A percentile compares a stretch with the other conserved stretches of the same genome.
phyloP scores from a whole-genome alignment of 805 yeast genomes.

The Barnettozyma sucrosica region DNA sequence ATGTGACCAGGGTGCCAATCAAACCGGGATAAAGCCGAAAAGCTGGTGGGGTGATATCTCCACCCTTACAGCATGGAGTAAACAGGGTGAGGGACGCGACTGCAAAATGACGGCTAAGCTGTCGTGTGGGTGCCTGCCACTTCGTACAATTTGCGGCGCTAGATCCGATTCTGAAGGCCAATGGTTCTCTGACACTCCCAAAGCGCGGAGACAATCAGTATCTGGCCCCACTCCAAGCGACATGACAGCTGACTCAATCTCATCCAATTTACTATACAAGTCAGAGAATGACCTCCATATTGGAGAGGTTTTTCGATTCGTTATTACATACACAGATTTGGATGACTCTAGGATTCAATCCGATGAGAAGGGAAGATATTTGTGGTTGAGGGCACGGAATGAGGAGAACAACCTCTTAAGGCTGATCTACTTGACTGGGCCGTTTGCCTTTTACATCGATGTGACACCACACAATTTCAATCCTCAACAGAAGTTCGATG shows the following conservation, averaged over 20 bases:
- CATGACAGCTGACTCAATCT: background rate
- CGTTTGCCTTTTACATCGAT: constrained; percentile 80
- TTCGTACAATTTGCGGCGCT: background rate
- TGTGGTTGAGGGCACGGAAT: constrained; percentile 59
- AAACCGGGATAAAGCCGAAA: background rate
- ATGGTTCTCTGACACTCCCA: background rate
- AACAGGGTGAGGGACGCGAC: background rate
- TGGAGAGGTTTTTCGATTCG: constrained; percentile 20
- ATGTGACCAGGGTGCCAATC: background rate
- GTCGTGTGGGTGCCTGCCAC: background rate
- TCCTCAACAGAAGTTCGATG: constrained; percentile 38
- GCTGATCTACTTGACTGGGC: constrained; percentile 87
- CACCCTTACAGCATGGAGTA: no score
- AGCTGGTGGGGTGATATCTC: no score
- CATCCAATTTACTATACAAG: constrained; percentile 11
- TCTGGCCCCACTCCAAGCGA: background rate
- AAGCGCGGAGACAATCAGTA: background rate
- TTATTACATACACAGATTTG: constrained; percentile 4
- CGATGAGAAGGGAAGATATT: constrained; percentile 14
- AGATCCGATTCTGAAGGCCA: background rate
- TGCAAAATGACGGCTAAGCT: background rate
- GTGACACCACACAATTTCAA: constrained; percentile 63
- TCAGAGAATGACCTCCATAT: constrained; percentile 13
- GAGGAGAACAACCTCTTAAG: constrained; percentile 65
- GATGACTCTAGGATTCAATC: background rate